phyloP scores from a whole-genome alignment of 225 moss, liverwort and hornwort genomes.

The Neckera pumila region DNA sequence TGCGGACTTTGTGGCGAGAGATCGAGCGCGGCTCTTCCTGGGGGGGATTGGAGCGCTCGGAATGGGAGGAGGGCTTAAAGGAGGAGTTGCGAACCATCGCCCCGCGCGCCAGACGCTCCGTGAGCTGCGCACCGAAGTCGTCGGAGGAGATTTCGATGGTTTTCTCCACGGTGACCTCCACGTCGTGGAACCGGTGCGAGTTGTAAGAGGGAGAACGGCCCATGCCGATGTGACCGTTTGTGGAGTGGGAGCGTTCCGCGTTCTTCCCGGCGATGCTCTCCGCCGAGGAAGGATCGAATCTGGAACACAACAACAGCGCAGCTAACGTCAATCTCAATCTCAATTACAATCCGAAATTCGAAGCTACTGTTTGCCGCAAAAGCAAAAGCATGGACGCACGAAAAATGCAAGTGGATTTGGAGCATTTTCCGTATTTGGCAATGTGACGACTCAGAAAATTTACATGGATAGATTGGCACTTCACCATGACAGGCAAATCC shows the following conservation, averaged over 20 bases:
- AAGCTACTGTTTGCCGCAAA: background rate
- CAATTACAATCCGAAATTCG: background rate
- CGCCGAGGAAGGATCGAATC: conserved; percentile 39
- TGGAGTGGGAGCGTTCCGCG: conserved; percentile 19
- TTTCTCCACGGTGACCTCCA: conserved; percentile 32
- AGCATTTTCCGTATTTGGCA: background rate
- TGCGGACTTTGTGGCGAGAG: conserved; percentile 15
- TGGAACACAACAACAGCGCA: background rate
- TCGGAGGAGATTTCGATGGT: conserved; percentile 45
- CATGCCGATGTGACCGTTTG: conserved; percentile 1
- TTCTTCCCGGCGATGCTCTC: conserved; percentile 46
- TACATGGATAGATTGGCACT: no score
- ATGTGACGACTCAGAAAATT: background rate
- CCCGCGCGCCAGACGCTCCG: conserved; percentile 34
- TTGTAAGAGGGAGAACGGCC: conserved; percentile 10
- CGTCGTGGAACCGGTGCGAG: conserved; percentile 19
- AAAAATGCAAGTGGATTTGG: background rate
- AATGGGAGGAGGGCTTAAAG: conserved; percentile 11
- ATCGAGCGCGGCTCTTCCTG: conserved; percentile 22
- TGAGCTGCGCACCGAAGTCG: conserved; percentile 45
- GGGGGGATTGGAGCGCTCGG: background rate
- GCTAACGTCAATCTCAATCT: background rate
- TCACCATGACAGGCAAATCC: background rate
- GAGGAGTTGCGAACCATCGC: conserved; percentile 15
- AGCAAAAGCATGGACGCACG: background rate